phyloP scores from a whole-genome alignment of 2,329 filamentous ascomycete species.

The Epichloe gansuensis region DNA sequence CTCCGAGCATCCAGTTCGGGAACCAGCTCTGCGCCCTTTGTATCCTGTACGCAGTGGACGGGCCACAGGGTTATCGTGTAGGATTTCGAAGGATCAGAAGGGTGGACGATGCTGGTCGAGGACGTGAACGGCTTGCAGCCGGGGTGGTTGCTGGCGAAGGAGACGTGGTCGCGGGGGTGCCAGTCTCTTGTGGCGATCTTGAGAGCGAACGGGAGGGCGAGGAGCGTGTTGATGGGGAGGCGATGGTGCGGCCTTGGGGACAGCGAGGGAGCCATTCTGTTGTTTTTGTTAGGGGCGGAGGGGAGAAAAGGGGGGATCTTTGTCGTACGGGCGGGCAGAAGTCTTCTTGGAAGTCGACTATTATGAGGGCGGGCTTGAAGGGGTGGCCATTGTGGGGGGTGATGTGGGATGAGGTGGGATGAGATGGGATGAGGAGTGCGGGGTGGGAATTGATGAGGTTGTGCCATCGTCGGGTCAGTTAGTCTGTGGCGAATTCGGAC shows the following conservation, averaged over 20 bases:
- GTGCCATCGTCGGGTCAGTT: too few species aligned
- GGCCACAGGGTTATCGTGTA: slow-evolving; percentile 74
- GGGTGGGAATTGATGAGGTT: not conserved
- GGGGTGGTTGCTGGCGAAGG: slow-evolving; percentile 73
- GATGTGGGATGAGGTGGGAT: not conserved
- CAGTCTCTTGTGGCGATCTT: slow-evolving; percentile 87
- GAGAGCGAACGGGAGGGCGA: slow-evolving; percentile 56
- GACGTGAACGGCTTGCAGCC: slow-evolving; percentile 57
- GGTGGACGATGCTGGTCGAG: slow-evolving; percentile 52
- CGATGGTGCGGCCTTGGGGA: slow-evolving; percentile 60
- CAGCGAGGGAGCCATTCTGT: slow-evolving; percentile 74
- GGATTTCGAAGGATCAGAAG: slow-evolving; percentile 46
- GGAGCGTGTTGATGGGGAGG: slow-evolving; percentile 62
- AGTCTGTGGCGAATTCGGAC: too few species aligned
- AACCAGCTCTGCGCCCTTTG: slow-evolving; percentile 59
- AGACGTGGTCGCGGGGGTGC: slow-evolving; percentile 74
- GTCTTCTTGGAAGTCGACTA: slow-evolving; percentile 89
- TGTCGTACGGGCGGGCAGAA: slow-evolving; percentile 69
- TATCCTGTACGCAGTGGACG: slow-evolving; percentile 71
- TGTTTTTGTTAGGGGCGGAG: not conserved
- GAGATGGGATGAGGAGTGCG: not conserved
- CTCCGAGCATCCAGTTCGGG: slow-evolving; percentile 51
- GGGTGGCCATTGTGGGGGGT: slow-evolving; percentile 2
- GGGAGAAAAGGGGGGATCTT: not conserved
- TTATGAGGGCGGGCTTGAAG: slow-evolving; percentile 45